Conservation (phyloP, 192 early-diverging fungal genomes). For the Umbelopsis sp. region DNA sequence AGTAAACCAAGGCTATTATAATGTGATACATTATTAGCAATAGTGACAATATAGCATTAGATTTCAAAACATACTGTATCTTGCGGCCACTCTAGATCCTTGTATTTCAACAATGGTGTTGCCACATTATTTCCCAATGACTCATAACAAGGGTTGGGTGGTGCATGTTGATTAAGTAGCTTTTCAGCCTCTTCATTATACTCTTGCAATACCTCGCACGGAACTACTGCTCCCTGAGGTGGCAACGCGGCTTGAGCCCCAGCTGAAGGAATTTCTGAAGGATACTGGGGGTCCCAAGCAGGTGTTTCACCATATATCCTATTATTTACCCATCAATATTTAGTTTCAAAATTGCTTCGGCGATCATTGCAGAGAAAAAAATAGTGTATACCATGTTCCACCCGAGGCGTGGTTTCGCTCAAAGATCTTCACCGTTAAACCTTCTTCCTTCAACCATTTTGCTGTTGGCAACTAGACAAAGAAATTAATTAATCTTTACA, state of each 20-base stretch:
- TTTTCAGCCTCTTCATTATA: background rate
- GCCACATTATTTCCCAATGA: constrained; percentile 25
- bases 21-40: background rate
- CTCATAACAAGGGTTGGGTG: constrained; percentile 23
- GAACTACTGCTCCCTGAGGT: background rate
- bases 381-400: constrained; percentile 27
- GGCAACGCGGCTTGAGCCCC: constrained; percentile 8
- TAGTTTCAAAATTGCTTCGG: background rate
- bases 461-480: constrained; percentile 22
- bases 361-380: background rate
- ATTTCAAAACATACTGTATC: background rate
- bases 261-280: constrained; percentile 14
- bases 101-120: constrained; percentile 21
- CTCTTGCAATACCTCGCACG: background rate
- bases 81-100: constrained; percentile 20
- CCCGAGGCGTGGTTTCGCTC: constrained; percentile 28
- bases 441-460: constrained; percentile 25
- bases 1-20: constrained; percentile 3
- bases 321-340: background rate
- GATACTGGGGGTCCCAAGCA: background rate
- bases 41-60: background rate
- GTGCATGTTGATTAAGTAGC: constrained; percentile 5
- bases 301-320: constrained; percentile 9
- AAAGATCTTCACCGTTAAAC: constrained; percentile 24
- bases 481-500: background rate